Conservation (phyloP, 495 filamentous ascomycete genomes). For the Chaetomium tenue region DNA sequence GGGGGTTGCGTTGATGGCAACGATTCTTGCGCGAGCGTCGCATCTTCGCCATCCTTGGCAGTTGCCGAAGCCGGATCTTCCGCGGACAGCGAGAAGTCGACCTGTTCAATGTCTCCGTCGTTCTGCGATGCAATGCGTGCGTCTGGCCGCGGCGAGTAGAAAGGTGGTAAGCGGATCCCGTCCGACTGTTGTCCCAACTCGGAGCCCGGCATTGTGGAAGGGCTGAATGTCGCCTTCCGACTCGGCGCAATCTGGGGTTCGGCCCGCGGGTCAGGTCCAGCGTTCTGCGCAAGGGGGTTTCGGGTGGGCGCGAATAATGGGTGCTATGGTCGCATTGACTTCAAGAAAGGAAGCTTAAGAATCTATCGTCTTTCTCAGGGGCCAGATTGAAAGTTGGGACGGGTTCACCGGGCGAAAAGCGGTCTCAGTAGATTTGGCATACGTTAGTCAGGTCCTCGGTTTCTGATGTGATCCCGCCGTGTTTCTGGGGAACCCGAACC, state of each 20-base stretch:
- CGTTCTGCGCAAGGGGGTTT: background rate
- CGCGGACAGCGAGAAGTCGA: constrained; percentile 26
- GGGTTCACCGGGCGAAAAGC: background rate
- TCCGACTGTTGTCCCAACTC: constrained; percentile 28
- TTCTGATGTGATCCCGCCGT: constrained; percentile 4
- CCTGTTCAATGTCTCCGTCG: constrained; percentile 25
- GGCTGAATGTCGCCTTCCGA: background rate
- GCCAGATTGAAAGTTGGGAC: background rate
- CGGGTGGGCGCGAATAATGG: background rate
- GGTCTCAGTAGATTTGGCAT: constrained; percentile 18
- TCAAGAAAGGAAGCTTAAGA: background rate
- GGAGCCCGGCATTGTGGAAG: constrained; percentile 25
- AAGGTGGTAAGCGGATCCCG: constrained; percentile 42
- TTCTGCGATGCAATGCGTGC: constrained; percentile 25
- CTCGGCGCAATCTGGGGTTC: constrained; percentile 6
- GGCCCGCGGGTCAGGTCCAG: constrained; percentile 3
- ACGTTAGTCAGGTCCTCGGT: constrained; percentile 29
- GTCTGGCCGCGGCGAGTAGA: constrained; percentile 48
- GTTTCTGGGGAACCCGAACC: background rate
- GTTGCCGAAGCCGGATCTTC: constrained; percentile 3
- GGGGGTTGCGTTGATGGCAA: constrained; percentile 32
- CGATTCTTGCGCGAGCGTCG: constrained; percentile 6
- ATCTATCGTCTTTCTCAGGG: background rate
- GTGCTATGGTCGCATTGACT: background rate
- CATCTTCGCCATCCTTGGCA: constrained; percentile 7